Evolutionary conservation across 345 rosid genomes (phyloP).

Genomic region (Brassica nigra): DNA sequence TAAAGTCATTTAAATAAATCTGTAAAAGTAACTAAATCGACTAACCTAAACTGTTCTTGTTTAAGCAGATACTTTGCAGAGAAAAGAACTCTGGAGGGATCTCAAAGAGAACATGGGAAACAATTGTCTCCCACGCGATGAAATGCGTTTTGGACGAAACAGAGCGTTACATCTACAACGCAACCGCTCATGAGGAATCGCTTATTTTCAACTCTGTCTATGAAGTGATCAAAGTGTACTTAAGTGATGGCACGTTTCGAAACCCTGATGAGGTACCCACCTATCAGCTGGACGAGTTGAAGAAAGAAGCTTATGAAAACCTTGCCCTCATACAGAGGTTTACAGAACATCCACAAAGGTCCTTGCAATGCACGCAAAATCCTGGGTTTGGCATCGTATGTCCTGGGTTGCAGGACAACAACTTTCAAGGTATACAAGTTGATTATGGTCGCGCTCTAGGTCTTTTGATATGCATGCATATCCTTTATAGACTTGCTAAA

Average conservation of each 20-base stretch:
- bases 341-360: conserved; percentile 37
- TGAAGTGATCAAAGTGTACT: conserved; percentile 44
- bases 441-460: not conserved
- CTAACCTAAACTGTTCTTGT: not conserved
- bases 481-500: not conserved
- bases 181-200: conserved; percentile 24
- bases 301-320: conserved; percentile 54
- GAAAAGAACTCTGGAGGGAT: conserved; percentile 19
- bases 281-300: conserved; percentile 50
- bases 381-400: not conserved
- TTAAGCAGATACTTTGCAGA: conserved; percentile 9
- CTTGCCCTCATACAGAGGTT: conserved; percentile 24
- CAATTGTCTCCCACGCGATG: conserved; percentile 62
- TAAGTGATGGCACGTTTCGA: conserved; percentile 37
- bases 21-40: not conserved
- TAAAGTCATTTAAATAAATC: not conserved
- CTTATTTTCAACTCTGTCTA: conserved; percentile 55
- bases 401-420: conserved; percentile 4
- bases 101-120: conserved; percentile 56
- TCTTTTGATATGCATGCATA: not conserved
- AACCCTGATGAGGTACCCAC: conserved; percentile 39
- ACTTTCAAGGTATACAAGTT: conserved; percentile 29
- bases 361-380: conserved; percentile 39
- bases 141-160: conserved; percentile 56
- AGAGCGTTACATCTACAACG: conserved; percentile 47